Conservation (phyloP, 225 moss, liverwort and hornwort species). For the Thuidium tamariscinum region DNA sequence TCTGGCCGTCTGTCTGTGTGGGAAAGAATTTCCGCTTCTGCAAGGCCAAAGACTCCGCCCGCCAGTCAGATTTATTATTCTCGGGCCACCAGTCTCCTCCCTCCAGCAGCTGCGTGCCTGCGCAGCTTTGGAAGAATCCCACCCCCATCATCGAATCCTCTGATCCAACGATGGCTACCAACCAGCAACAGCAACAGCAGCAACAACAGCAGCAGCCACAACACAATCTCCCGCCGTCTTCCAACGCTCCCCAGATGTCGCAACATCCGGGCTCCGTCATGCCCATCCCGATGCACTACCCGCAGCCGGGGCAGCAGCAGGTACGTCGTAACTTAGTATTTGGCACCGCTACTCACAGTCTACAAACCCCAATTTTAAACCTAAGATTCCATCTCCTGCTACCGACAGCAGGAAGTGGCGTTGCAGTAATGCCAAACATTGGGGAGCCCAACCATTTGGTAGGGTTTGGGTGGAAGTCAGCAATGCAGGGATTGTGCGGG, state of each 20-base stretch:
- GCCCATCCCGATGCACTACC: constrained; percentile 56
- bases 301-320: constrained; percentile 46
- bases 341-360: neutral
- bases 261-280: constrained; percentile 46
- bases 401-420: neutral
- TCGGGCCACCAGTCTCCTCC: neutral
- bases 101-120: neutral
- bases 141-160: neutral
- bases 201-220: neutral
- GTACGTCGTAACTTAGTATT: constrained; percentile 1
- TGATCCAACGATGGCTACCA: constrained; percentile 31
- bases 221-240: constrained; percentile 29
- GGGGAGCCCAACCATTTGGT: neutral
- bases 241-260: constrained; percentile 41
- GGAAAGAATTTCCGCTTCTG: neutral
- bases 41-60: neutral
- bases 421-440: neutral
- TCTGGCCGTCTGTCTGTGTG: neutral
- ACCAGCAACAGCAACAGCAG: constrained; percentile 14
- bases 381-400: neutral
- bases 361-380: neutral
- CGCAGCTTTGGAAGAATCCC: constrained; percentile 3
- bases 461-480: neutral
- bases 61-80: neutral
- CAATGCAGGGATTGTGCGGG: neutral